Evolutionary conservation across 805 yeast genomes (phyloP).

Genomic region (Ogataea paradorogensis): DNA sequence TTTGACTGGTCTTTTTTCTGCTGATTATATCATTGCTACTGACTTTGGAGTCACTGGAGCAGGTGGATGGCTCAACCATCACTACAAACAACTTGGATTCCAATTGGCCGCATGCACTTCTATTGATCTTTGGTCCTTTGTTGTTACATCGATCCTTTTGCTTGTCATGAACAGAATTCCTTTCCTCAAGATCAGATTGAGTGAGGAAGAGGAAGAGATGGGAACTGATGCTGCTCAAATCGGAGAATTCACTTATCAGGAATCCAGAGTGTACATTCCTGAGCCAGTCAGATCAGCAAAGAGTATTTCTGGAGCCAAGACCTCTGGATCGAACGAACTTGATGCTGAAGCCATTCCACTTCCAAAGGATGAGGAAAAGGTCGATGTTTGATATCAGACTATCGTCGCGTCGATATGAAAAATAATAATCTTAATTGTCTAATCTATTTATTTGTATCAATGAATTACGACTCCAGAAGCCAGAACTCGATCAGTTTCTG

Average conservation of each 20-base stretch:
- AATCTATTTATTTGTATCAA: conserved; percentile 1
- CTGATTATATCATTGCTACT: conserved; percentile 80
- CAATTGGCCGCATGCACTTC: conserved; percentile 79
- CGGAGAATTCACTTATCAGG: conserved; percentile 81
- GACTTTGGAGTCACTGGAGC: conserved; percentile 64
- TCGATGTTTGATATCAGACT: conserved; percentile 12
- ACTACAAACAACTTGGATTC: conserved; percentile 79
- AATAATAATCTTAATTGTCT: neutral
- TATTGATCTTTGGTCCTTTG: conserved; percentile 72
- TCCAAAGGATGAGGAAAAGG: conserved; percentile 29
- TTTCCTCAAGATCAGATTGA: conserved; percentile 74
- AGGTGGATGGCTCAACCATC: conserved; percentile 89
- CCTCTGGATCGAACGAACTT: conserved; percentile 18
- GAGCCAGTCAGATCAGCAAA: conserved; percentile 70
- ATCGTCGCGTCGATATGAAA: conserved; percentile 4
- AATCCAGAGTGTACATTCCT: conserved; percentile 64
- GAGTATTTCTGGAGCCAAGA: conserved; percentile 24
- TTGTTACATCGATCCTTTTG: conserved; percentile 66
- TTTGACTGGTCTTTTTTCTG: conserved; percentile 89
- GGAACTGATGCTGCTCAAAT: conserved; percentile 90
- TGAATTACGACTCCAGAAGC: conserved; percentile 23
- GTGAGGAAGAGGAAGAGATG: conserved; percentile 80
- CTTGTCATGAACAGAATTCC: conserved; percentile 72
- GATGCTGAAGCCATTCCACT: conserved; percentile 31
- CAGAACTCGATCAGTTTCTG: conserved; percentile 39